phyloP scores from a whole-genome alignment of 495 filamentous ascomycete genomes.

The Daldinia concentrica region DNA sequence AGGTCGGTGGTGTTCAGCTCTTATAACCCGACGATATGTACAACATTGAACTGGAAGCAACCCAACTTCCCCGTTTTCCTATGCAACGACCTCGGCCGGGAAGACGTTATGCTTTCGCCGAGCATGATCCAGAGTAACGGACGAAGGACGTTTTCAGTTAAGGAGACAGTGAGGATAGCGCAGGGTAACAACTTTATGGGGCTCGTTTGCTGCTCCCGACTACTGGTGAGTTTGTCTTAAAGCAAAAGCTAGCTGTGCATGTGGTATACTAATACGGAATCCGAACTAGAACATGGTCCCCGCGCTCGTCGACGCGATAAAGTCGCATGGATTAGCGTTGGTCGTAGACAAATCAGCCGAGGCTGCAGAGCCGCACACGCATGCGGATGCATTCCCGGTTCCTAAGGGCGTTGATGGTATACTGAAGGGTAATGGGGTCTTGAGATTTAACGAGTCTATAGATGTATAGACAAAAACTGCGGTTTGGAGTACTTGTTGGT shows the following conservation, averaged over 20 bases:
- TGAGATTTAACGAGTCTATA: constrained; percentile 93
- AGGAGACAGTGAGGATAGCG: constrained; percentile 92
- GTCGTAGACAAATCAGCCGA: constrained; percentile 83
- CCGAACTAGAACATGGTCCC: constrained; percentile 86
- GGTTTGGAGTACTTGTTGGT: background rate
- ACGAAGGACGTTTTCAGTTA: constrained; percentile 79
- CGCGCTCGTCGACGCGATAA: constrained; percentile 89
- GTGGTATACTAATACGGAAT: constrained; percentile 24
- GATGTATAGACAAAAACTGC: constrained; percentile 71
- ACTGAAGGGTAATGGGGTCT: constrained; percentile 82
- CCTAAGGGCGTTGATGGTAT: constrained; percentile 84
- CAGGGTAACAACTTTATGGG: constrained; percentile 99
- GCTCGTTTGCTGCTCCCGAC: constrained; percentile 82
- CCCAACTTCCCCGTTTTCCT: constrained; percentile 96
- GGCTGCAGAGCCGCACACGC: constrained; percentile 36
- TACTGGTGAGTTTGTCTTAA: constrained; percentile 72
- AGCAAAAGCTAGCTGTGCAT: background rate
- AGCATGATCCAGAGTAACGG: constrained; percentile 67
- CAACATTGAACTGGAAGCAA: constrained; percentile 97
- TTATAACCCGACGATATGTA: constrained; percentile 88
- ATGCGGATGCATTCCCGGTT: constrained; percentile 56
- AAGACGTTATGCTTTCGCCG: constrained; percentile 53
- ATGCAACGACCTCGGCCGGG: constrained; percentile 86
- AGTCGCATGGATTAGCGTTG: constrained; percentile 89
- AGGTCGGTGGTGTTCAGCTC: constrained; percentile 91